These are phyloP conservation scores for Suillus subluteus DNA, from an alignment of 768 basidiomycete genomes.

Conservation along the genomic window DNA sequence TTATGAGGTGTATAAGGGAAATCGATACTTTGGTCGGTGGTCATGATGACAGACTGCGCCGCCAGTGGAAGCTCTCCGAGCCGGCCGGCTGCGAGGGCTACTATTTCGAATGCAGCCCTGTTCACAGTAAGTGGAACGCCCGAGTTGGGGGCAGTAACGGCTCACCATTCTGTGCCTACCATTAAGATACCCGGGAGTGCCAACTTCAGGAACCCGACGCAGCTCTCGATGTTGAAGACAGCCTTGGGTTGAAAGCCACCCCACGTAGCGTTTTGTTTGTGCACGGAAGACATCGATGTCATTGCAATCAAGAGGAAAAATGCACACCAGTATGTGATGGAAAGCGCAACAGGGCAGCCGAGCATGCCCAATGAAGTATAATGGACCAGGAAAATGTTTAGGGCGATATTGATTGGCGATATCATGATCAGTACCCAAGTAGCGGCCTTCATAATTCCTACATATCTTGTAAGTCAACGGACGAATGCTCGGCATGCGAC, in stretches of 20 bases:
- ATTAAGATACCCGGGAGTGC: slow-evolving; percentile 80
- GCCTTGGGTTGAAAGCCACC: slow-evolving; percentile 52
- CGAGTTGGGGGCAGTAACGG: background rate
- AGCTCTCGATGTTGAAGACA: slow-evolving; percentile 53
- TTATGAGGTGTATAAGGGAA: background rate
- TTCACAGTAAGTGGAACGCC: slow-evolving; percentile 7
- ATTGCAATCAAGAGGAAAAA: slow-evolving; percentile 57
- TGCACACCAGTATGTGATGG: slow-evolving; percentile 71
- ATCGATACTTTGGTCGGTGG: slow-evolving; percentile 68
- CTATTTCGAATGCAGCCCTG: slow-evolving; percentile 84
- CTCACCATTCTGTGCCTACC: slow-evolving; percentile 81
- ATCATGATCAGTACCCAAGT: slow-evolving; percentile 65
- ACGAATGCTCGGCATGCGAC: slow-evolving; percentile 10
- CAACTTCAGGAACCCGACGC: slow-evolving; percentile 60
- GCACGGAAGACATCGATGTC: slow-evolving; percentile 54
- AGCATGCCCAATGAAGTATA: slow-evolving; percentile 62
- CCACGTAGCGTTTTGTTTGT: slow-evolving; percentile 65
- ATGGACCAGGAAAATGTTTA: slow-evolving; percentile 68
- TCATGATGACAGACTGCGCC: slow-evolving; percentile 82
- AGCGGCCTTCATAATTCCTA: slow-evolving; percentile 77
- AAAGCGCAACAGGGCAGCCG: slow-evolving; percentile 69
- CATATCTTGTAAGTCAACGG: slow-evolving; percentile 6
- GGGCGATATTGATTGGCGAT: slow-evolving; percentile 64
- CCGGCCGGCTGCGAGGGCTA: slow-evolving; percentile 74
- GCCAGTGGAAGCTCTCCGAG: slow-evolving; percentile 70